Evolutionary conservation across 805 yeast species (phyloP), one percentile per base, ranked within the genome.

Genomic region (Candida xiaguanensis): DNA sequence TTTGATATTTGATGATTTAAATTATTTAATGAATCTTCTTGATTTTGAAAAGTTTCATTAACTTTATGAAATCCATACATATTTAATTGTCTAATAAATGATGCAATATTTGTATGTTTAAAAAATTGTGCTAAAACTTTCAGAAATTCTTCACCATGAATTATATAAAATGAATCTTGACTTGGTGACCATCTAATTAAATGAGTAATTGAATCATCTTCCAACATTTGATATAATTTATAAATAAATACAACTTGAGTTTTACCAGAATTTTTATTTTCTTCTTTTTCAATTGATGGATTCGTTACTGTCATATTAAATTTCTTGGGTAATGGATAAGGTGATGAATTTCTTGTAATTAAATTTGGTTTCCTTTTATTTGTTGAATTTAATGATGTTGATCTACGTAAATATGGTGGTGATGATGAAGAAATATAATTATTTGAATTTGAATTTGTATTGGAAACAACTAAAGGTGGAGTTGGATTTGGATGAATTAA

Each of bases 221-320:
- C 95, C 35, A 91, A 73, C 95, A 91, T 91, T 46, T 83, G 80
- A 68, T 86, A 90, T 18, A 91, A 74, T 57, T 91, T 91, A 62
- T 90, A 96, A 43, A 90, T 85, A 64, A 91, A 91, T 39, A 53
- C 74, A 34, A 64, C 66, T 51, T 66, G 72, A 18, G 70, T 61
- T 41, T 66, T 66, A 12, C 59, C 58, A 8, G 46, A 25, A 27
- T 40, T 26, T 8, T 18, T 24, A 5, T 24, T 20, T 14, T 26
- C 16, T 8, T 18, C 24, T 17, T 28, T 30, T 11, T 16, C 25
- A n/a, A 5, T n/a, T 3, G 18, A 8, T 8, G 15, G 8, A 17
- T 12, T 18, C 4, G 5, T 20, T 22, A 22, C 24, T 16, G n/a
- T 8, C 31, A 25, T 34, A 4, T 6, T 17, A 17, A 6, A 25